phyloP scores from a whole-genome alignment of 2,329 filamentous ascomycete genomes.

The Knufia fluminis region DNA sequence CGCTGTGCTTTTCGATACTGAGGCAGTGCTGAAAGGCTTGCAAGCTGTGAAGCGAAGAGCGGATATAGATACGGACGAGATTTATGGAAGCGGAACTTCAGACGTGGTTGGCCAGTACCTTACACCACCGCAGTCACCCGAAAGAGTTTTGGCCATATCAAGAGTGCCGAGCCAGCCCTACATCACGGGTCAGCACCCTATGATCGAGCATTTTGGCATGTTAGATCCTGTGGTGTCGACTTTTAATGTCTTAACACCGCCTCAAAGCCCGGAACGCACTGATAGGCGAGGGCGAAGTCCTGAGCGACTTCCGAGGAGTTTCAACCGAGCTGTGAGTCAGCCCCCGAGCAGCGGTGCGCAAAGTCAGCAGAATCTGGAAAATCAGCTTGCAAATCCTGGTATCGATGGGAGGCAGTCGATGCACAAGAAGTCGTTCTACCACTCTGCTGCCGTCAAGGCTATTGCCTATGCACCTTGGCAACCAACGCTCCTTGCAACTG shows the following conservation, averaged over 20 bases:
- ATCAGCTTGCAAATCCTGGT: conserved; percentile 16
- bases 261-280: not conserved
- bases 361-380: conserved; percentile 11
- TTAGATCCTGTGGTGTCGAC: not conserved
- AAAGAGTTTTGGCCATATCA: not conserved
- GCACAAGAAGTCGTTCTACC: conserved; percentile 63
- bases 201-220: conserved; percentile 2
- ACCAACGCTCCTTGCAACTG: conserved; percentile 74
- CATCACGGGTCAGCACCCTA: not conserved
- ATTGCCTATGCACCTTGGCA: conserved; percentile 97
- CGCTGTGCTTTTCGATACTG: conserved; percentile 69
- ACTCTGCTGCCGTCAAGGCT: conserved; percentile 87
- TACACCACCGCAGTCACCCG: conserved; percentile 6
- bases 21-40: conserved; percentile 42
- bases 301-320: not conserved
- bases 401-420: conserved; percentile 24
- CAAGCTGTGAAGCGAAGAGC: not conserved
- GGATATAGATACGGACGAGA: not conserved
- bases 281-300: not conserved
- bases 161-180: not conserved
- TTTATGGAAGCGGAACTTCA: not conserved
- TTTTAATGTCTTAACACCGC: conserved; percentile 3
- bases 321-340: not conserved
- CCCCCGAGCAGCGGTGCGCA: not conserved
- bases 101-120: not conserved